Evolutionary conservation across 1,284 basidiomycete species (phyloP).

Genomic region (Malassezia restricta): DNA sequence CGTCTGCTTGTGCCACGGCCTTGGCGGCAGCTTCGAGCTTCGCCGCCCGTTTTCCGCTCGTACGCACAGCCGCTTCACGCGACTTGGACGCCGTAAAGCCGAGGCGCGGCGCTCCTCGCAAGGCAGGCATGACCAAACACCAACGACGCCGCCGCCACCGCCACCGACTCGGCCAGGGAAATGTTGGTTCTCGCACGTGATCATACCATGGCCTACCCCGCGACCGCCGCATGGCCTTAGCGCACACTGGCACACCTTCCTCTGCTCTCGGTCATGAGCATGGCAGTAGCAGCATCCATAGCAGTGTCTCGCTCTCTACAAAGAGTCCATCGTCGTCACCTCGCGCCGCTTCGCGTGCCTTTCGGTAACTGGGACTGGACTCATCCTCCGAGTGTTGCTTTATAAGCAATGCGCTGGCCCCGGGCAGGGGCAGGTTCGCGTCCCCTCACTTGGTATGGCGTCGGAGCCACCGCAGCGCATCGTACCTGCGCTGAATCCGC

Average conservation of each 20-base stretch:
- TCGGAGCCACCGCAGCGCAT: not conserved
- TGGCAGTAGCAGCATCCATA: not conserved
- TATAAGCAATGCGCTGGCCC: no score
- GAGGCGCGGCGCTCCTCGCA: not conserved
- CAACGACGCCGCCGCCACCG: no score
- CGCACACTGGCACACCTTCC: not conserved
- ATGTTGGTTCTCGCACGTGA: constrained; percentile 12
- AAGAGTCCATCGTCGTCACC: not conserved
- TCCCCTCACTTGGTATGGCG: no score
- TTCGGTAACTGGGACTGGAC: not conserved
- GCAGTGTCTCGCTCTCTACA: not conserved
- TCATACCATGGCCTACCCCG: not conserved
- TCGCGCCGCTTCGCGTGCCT: not conserved
- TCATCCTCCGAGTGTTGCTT: not conserved
- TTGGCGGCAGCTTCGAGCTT: not conserved
- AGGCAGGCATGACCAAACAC: no score
- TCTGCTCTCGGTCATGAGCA: not conserved
- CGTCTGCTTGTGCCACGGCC: not conserved
- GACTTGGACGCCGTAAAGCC: constrained; percentile 8
- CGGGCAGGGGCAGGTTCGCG: no score
- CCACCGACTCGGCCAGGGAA: not conserved
- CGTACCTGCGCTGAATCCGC: not conserved
- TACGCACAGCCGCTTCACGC: not conserved
- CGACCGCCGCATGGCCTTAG: no score
- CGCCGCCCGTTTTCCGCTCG: not conserved